Evolutionary conservation across 352 stramenopile genomes (phyloP).

Genomic region (Pythium volutum): DNA sequence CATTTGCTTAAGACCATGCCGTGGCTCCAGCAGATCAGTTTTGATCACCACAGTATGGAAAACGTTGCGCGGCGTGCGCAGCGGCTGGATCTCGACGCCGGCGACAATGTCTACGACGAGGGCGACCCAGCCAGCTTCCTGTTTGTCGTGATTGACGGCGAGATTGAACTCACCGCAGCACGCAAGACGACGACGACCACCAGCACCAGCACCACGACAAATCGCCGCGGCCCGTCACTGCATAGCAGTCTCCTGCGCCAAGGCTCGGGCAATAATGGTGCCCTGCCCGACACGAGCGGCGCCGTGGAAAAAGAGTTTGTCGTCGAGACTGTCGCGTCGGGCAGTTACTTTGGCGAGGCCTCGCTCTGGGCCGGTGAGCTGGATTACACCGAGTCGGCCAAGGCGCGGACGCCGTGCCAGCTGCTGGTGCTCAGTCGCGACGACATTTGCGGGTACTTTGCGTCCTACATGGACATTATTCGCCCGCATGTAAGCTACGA

Average conservation of each 20-base stretch:
- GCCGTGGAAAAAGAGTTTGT: conserved; percentile 9
- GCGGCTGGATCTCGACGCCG: conserved; percentile 36
- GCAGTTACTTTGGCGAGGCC: conserved; percentile 65
- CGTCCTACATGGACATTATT: conserved; percentile 69
- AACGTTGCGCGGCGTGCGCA: conserved; percentile 47
- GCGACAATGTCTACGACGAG: conserved; percentile 57
- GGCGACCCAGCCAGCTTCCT: conserved; percentile 57
- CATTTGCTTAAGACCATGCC: conserved; percentile 44
- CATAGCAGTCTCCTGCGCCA: not conserved
- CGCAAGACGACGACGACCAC: conserved; percentile 4
- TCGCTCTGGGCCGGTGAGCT: conserved; percentile 32
- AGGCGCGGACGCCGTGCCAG: conserved; percentile 29
- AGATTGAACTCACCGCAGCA: conserved; percentile 33
- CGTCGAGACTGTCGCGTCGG: conserved; percentile 34
- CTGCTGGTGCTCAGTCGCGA: conserved; percentile 52
- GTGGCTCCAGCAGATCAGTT: conserved; percentile 58
- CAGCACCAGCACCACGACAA: too few species aligned
- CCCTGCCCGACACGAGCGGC: not conserved
- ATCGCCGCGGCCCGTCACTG: conserved; percentile 1
- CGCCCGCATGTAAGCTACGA: conserved; percentile 54
- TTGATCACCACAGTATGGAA: conserved; percentile 41
- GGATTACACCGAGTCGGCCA: conserved; percentile 54
- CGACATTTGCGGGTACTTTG: conserved; percentile 57
- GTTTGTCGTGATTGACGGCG: conserved; percentile 59
- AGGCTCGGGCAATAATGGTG: conserved; percentile 5